Evolutionary conservation across 768 basidiomycete species (phyloP), one percentile per base, ranked within the genome.

Genomic region (Thelephora aurantiotincta): DNA sequence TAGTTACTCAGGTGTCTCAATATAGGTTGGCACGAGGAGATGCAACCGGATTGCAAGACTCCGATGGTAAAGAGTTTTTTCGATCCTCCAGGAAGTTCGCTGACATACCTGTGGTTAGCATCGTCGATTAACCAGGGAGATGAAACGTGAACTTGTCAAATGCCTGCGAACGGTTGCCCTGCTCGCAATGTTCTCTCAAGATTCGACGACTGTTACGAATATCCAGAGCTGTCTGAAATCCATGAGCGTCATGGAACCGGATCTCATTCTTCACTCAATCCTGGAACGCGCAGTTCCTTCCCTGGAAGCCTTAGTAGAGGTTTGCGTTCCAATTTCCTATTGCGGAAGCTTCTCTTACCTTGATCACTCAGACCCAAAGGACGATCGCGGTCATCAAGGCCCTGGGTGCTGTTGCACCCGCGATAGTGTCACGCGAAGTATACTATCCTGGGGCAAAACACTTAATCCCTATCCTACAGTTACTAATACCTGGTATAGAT

Each of bases 111-210:
- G 26, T 33, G 5, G 14, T 11, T 49, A 82, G 77, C 71, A 80
- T 55, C 85, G 88, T 52, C 76, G 88, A 19, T 64, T 94, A 45
- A 92, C 89, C 0, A 70, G 69, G 34, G 63, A 66, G 43, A 92
- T 94, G 78, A 83, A 77, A 57, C 73, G 81, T 44, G 88, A 93
- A 58, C 76, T 94, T 16, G 88, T 91, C 16, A 80, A 85, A 53
- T 81, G 77, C 19, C 67, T 92, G 34, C 67, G 87, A 49, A 91
- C 89, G 0, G 83, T 92, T 12, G 78, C 81, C 0, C 68, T 94
- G 23, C 70, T 92, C n/a, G 80, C 87, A 2, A 90, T 92, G 77
- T 94, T 93, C 66, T 88, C 84, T 7, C 83, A 84, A 58, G 86
- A 90, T 58, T 68, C 73, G 44, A 69, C 73, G 9, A 84, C 86